phyloP scores from a whole-genome alignment of 2,329 filamentous ascomycete genomes.

The Dactylellina leptospora region DNA sequence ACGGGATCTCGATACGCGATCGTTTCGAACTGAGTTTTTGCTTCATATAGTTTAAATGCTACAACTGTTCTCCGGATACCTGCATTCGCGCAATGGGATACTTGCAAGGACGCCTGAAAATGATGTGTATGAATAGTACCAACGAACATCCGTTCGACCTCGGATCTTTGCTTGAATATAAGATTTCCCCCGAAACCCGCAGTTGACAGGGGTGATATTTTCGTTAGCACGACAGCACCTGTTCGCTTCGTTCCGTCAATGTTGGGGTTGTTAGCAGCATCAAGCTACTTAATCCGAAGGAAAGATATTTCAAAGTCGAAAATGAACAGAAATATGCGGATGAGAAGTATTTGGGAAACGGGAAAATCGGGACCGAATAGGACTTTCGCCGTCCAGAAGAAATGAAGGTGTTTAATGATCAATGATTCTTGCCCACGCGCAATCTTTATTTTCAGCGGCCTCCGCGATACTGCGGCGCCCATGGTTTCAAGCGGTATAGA shows the following conservation, averaged over 20 bases:
- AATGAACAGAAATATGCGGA: slow-evolving; percentile 23
- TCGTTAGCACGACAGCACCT: slow-evolving; percentile 10
- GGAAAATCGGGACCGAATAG: neutral
- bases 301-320: slow-evolving; percentile 14
- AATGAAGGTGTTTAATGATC: neutral
- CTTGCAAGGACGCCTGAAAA: too few species aligned
- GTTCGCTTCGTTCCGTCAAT: slow-evolving; percentile 41
- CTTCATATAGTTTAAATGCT: neutral
- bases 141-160: slow-evolving; percentile 40
- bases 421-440: neutral
- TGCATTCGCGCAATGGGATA: slow-evolving; percentile 8
- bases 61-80: too few species aligned
- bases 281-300: slow-evolving; percentile 23
- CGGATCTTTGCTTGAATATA: slow-evolving; percentile 8
- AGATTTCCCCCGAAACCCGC: slow-evolving; percentile 25
- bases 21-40: neutral
- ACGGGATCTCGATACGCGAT: slow-evolving; percentile 19
- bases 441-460: slow-evolving; percentile 30
- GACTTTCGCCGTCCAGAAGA: too few species aligned
- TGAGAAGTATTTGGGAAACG: neutral
- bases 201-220: slow-evolving; percentile 1
- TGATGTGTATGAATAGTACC: neutral
- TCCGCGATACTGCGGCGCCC: slow-evolving; percentile 32
- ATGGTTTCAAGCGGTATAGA: slow-evolving; percentile 44
- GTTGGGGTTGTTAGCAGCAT: slow-evolving; percentile 36